Evolutionary conservation across 495 filamentous ascomycete genomes (phyloP).

Genomic region (Tuber magnatum): DNA sequence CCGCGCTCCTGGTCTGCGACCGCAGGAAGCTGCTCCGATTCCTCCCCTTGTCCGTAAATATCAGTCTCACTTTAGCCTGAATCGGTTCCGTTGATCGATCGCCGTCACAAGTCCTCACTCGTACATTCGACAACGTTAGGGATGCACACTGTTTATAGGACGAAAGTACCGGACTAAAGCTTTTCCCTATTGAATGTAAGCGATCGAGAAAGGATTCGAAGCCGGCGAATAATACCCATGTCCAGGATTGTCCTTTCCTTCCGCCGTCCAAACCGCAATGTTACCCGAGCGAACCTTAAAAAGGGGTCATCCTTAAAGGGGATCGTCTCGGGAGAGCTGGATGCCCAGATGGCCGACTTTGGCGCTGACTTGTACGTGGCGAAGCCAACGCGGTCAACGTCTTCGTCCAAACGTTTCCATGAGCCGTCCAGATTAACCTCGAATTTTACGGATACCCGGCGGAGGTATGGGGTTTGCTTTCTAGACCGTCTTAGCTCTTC

Average conservation of each 20-base stretch:
- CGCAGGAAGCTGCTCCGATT: not conserved
- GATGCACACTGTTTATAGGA: constrained; percentile 23
- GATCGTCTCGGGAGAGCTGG: constrained; percentile 29
- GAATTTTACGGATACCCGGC: constrained; percentile 29
- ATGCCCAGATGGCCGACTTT: constrained; percentile 22
- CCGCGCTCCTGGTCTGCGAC: constrained; percentile 2
- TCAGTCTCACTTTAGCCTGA: constrained; percentile 21
- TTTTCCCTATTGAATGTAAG: constrained; percentile 7
- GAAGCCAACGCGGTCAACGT: constrained; percentile 36
- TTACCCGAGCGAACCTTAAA: constrained; percentile 35
- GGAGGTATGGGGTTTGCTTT: constrained; percentile 36
- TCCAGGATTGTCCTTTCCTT: constrained; percentile 30
- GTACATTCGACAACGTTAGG: constrained; percentile 23
- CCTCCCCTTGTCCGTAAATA: constrained; percentile 31
- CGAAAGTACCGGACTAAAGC: constrained; percentile 20
- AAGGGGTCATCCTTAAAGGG: constrained; percentile 36
- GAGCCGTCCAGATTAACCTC: constrained; percentile 20
- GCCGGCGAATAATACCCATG: constrained; percentile 8
- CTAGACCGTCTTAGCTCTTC: not conserved
- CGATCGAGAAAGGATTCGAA: not conserved
- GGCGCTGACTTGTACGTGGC: constrained; percentile 33
- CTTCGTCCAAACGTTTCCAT: constrained; percentile 29
- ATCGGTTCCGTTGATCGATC: constrained; percentile 23
- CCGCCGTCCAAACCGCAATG: constrained; percentile 32
- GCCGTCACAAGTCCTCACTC: constrained; percentile 36